These are phyloP conservation scores for Syzygium syzygioides DNA, from an alignment of 441 rosid genomes.

Conservation along the genomic window DNA sequence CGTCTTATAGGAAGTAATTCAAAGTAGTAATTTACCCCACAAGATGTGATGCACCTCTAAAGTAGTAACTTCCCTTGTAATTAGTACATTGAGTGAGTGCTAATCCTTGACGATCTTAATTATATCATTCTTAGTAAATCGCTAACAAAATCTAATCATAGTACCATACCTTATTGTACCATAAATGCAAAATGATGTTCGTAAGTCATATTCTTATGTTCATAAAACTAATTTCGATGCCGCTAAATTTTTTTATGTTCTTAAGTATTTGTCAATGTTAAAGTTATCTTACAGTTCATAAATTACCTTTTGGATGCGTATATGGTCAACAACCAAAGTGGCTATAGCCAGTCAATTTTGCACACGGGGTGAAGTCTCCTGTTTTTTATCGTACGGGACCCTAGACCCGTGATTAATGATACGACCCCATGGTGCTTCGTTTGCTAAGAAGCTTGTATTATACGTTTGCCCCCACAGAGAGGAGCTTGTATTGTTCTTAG, in stretches of 20 bases:
- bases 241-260: not conserved
- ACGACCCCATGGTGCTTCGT: fast-evolving
- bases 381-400: not conserved
- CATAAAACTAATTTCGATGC: not conserved
- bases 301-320: not conserved
- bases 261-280: not conserved
- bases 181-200: not conserved
- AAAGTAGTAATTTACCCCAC: too few species aligned
- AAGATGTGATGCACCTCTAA: too few species aligned
- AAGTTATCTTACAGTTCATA: not conserved
- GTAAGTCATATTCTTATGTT: not conserved
- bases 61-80: not conserved
- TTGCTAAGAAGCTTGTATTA: not conserved
- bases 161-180: not conserved
- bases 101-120: not conserved
- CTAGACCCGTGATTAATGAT: not conserved
- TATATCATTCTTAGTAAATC: not conserved
- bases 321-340: too few species aligned
- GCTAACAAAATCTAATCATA: too few species aligned
- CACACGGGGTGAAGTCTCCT: not conserved
- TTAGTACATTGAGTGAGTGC: not conserved
- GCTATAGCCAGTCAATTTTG: not conserved
- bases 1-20: too few species aligned
- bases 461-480: not conserved
- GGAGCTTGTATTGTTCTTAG: not conserved